Evolutionary conservation across 2,329 filamentous ascomycete species (phyloP).

Genomic region (Cladobotryum protrusum): DNA sequence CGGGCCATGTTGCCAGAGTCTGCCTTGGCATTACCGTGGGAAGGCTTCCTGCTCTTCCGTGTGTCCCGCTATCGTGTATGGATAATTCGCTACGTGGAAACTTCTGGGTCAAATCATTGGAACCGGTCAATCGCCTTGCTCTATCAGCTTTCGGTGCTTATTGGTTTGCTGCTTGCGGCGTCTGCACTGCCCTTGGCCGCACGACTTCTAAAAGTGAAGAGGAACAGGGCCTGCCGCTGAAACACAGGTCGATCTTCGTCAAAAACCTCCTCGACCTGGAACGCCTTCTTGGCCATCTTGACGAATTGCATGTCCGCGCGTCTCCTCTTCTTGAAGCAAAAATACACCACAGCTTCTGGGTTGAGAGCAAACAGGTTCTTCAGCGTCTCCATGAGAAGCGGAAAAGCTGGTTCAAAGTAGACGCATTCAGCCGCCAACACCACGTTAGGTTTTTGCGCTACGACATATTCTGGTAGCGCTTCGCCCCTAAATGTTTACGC

Average conservation of each 20-base stretch:
- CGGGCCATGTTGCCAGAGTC: not conserved
- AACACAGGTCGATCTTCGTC: slow-evolving; percentile 56
- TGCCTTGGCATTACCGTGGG: not conserved
- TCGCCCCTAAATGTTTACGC: slow-evolving; percentile 46
- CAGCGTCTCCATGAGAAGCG: slow-evolving; percentile 74
- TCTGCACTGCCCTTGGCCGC: slow-evolving; percentile 14
- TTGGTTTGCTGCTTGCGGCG: not conserved
- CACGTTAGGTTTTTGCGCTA: slow-evolving; percentile 61
- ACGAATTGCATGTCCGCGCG: slow-evolving; percentile 73
- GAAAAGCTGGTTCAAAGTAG: slow-evolving; percentile 95
- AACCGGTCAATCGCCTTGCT: not conserved
- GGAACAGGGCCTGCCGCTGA: slow-evolving; percentile 51
- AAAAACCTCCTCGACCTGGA: slow-evolving; percentile 54
- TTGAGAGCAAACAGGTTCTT: slow-evolving; percentile 67
- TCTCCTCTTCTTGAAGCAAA: slow-evolving; percentile 92
- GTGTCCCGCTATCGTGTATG: not conserved
- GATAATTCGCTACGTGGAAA: no score
- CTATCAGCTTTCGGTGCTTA: slow-evolving; percentile 5
- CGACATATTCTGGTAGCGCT: slow-evolving; percentile 46
- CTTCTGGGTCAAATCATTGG: not conserved
- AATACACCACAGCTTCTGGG: slow-evolving; percentile 59
- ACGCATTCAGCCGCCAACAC: slow-evolving; percentile 95
- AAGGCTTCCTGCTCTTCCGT: not conserved
- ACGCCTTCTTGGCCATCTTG: slow-evolving; percentile 62
- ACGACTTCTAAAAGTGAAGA: slow-evolving; percentile 50